Base-by-base conservation (phyloP, 352 stramenopile species). In the Phytophthora quininea region DNA sequence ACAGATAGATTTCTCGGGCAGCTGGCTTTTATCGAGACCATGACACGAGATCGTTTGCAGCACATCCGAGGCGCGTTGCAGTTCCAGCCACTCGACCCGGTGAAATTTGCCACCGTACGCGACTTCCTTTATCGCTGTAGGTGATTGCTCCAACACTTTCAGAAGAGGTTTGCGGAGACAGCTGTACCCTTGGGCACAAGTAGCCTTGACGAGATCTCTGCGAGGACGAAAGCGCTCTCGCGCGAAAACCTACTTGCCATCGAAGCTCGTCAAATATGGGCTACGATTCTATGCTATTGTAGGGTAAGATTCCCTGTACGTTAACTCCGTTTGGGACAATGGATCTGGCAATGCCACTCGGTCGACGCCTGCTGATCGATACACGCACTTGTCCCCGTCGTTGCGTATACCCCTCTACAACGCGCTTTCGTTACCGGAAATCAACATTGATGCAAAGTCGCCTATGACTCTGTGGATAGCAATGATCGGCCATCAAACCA, bases 41-140 rank as follows among this genome's bases (percentile, higher is more conserved):
- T 60, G 50, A 11, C 46, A 19, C 51, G 50, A 2, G 59, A 54
- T 15, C 51, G 59, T 11, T 67, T 67, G 27, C 60, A 69, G n/a
- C 45, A 35, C 4, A 62, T 59, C 56, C 37, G 61, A 45, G 37
- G 27, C 0, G 45, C 61, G 32, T 35, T 69, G 24, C 53, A 58
- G 14, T 47, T 69, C 29, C 54, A 58, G 8, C 15, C 60, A 10
- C 53, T 48, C 3, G 12, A 6, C 12, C 5, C 46, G 6, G 27
- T 30, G 3, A 53, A 15, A 6, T 35, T 53, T 33, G 27, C 8
- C 5, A 53, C 11, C 7, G 46, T 35, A 6, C 27, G 46, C 19
- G 46, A 53, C 30, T 24, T 24, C 7, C 46, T 53, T 29, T 53
- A 33, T 12, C 46, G 30, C 14, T 35, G 46, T 12, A 15, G 46